Percentiles rank a stretch among this genome's conserved stretches.
Evolutionary conservation across 2,329 filamentous ascomycete genomes (phyloP).

Genomic region (Hypomyces rosellus): DNA sequence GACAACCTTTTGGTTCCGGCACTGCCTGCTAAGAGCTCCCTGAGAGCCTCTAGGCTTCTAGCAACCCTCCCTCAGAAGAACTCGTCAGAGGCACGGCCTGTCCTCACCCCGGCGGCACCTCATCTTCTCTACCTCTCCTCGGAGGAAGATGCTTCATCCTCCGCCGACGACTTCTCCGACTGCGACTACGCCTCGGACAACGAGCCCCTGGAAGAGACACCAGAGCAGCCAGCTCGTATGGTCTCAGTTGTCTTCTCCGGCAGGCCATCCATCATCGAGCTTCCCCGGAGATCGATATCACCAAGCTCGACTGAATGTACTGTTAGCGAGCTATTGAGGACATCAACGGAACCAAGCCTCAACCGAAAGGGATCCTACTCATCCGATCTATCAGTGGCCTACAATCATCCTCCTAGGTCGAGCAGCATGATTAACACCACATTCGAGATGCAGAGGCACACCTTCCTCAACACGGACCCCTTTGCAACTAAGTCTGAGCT

Average conservation of each 20-base stretch:
- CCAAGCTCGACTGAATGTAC: conserved; percentile 29
- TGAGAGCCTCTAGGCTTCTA: conserved; percentile 39
- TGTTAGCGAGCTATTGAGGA: conserved; percentile 22
- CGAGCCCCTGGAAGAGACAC: conserved; percentile 24
- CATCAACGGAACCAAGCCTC: conserved; percentile 25
- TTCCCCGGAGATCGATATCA: conserved; percentile 40
- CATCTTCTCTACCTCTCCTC: conserved; percentile 59
- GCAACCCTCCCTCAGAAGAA: conserved; percentile 28
- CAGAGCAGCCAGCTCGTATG: conserved; percentile 41
- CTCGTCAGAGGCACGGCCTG: conserved; percentile 22
- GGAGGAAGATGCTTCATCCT: conserved; percentile 59
- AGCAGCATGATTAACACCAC: conserved; percentile 35
- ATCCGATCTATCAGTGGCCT: conserved; percentile 26
- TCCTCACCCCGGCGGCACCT: conserved; percentile 37
- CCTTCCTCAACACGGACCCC: conserved; percentile 50
- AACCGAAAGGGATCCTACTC: conserved; percentile 27
- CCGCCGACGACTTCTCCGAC: conserved; percentile 54
- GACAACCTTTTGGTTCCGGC: conserved; percentile 30
- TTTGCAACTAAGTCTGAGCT: conserved; percentile 36
- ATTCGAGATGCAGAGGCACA: conserved; percentile 34
- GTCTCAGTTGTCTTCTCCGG: conserved; percentile 55
- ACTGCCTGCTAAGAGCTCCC: conserved; percentile 44
- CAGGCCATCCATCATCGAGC: conserved; percentile 52
- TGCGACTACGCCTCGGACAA: conserved; percentile 43
- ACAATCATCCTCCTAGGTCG: conserved; percentile 35